These are phyloP conservation scores for Mycena maculata DNA, from an alignment of 768 basidiomycete species.

Conservation along the genomic window DNA sequence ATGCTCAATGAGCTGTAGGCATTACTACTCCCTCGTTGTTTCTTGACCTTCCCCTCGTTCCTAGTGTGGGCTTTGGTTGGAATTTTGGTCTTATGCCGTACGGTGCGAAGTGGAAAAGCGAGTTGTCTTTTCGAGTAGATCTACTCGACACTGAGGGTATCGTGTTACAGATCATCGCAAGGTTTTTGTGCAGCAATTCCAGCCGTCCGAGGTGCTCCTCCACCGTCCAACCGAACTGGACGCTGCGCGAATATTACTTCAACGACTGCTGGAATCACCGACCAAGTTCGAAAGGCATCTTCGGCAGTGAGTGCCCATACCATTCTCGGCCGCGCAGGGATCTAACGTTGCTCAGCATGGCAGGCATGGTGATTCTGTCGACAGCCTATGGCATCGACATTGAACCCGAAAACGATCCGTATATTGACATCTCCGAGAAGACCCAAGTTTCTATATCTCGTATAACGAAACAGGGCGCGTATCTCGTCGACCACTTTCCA, in stretches of 20 bases:
- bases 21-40: no score
- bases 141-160: no score
- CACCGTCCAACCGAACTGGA: background rate
- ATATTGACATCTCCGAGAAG: slow-evolving; percentile 27
- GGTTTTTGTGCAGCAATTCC: no score
- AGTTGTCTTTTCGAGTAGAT: no score
- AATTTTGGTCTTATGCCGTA: no score
- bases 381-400: slow-evolving; percentile 31
- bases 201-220: no score
- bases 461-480: slow-evolving; percentile 13
- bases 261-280: slow-evolving; percentile 16
- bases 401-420: slow-evolving; percentile 20
- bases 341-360: slow-evolving; percentile 19
- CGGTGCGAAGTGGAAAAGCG: no score
- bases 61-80: no score
- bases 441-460: slow-evolving; percentile 11
- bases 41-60: no score
- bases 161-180: no score
- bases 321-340: background rate
- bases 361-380: slow-evolving; percentile 20
- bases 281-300: slow-evolving; percentile 21
- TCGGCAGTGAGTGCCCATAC: slow-evolving; percentile 14
- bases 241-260: slow-evolving; percentile 15
- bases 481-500: slow-evolving; percentile 26
- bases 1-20: no score